Conservation (phyloP, 2,329 filamentous ascomycete genomes). For the Calonectria leucothoes region DNA sequence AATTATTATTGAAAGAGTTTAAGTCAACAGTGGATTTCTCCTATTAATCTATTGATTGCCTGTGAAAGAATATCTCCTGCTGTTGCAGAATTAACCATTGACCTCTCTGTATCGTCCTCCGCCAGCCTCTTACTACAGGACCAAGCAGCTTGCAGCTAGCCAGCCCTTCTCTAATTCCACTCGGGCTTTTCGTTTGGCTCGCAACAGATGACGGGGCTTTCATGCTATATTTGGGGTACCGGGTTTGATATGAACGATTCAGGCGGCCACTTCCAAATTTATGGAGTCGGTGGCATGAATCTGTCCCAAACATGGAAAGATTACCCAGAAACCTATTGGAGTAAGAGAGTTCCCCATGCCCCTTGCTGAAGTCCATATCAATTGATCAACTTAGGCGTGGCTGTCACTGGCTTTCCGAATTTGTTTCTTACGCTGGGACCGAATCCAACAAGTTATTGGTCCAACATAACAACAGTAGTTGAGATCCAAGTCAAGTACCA, state of each 20-base stretch:
- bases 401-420: slow-evolving; percentile 7
- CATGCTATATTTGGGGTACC: slow-evolving; percentile 17
- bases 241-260: slow-evolving; percentile 15
- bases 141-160: too few species aligned
- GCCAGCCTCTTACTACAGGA: too few species aligned
- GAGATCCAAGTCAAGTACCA: slow-evolving; percentile 13
- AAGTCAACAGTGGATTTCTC: too few species aligned
- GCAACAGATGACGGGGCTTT: too few species aligned
- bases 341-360: not conserved
- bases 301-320: slow-evolving; percentile 11
- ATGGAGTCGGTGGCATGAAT: not conserved
- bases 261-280: slow-evolving; percentile 7
- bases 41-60: too few species aligned
- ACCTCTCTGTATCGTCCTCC: too few species aligned
- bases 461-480: slow-evolving; percentile 10
- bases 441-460: slow-evolving; percentile 13
- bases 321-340: slow-evolving; percentile 14
- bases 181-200: too few species aligned
- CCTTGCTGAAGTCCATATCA: not conserved
- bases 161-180: too few species aligned
- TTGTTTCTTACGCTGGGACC: slow-evolving; percentile 12
- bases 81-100: too few species aligned
- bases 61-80: too few species aligned
- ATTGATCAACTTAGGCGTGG: not conserved
- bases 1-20: too few species aligned